These are phyloP conservation scores for Sclerotiophoma versabilis DNA, from an alignment of 2,329 filamentous ascomycete genomes.

Conservation along the genomic window DNA sequence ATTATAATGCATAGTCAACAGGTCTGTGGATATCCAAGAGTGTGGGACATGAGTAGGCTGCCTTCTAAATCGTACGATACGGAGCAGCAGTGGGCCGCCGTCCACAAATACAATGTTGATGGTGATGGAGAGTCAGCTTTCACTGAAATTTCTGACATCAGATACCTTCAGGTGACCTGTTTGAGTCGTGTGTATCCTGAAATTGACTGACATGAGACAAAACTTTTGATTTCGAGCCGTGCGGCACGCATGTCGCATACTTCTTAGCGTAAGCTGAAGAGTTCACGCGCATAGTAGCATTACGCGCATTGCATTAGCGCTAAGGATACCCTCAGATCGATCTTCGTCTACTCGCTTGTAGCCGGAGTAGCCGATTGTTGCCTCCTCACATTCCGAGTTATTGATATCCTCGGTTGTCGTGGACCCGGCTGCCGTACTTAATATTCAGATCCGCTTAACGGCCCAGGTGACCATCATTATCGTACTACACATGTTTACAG, in stretches of 20 bases:
- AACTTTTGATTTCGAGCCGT: background rate
- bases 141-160: background rate
- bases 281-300: too few relatives aligned
- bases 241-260: background rate
- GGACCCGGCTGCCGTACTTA: background rate
- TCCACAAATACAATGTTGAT: background rate
- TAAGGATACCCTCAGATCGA: constrained; percentile 1
- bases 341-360: background rate
- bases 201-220: background rate
- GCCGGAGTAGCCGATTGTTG: background rate
- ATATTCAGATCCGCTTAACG: background rate
- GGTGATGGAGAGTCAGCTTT: background rate
- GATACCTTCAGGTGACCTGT: background rate
- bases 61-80: background rate
- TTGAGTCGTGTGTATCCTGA: background rate
- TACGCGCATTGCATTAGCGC: too few relatives aligned
- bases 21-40: background rate
- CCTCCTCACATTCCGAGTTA: background rate
- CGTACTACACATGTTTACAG: background rate
- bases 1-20: background rate
- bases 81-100: background rate
- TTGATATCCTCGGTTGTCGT: background rate
- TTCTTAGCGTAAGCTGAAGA: background rate
- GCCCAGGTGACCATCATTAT: background rate
- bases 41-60: background rate